Evolutionary conservation across 1,139 yeast species (phyloP).

Genomic region (Dujonia santamariae): DNA sequence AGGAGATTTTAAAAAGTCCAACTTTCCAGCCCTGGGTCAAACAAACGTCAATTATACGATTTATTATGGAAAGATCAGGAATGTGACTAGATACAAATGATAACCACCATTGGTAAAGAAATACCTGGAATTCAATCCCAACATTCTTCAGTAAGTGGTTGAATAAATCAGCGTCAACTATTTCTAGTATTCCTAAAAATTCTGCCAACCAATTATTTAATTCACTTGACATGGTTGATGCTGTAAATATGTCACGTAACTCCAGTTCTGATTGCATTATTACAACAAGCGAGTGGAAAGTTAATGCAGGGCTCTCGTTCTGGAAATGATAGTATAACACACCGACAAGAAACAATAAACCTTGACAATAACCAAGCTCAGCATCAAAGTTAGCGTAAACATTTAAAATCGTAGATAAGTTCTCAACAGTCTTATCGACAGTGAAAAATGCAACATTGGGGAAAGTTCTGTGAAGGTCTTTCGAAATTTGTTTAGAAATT

Average conservation of each 20-base stretch:
- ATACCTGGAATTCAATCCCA: conserved; percentile 42
- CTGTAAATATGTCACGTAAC: conserved; percentile 54
- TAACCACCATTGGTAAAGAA: conserved; percentile 64
- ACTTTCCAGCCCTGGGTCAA: conserved; percentile 64
- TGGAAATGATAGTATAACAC: conserved; percentile 54
- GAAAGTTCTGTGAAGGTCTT: conserved; percentile 63
- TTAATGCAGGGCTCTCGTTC: conserved; percentile 40
- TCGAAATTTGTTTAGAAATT: conserved; percentile 52
- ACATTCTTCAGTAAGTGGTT: conserved; percentile 38
- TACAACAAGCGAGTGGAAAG: conserved; percentile 54
- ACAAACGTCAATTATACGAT: conserved; percentile 53
- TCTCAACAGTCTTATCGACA: conserved; percentile 26
- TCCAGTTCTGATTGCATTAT: conserved; percentile 62
- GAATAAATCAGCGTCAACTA: conserved; percentile 40
- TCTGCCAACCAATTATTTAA: conserved; percentile 53
- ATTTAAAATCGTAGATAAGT: conserved; percentile 56
- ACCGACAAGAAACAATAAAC: conserved; percentile 64
- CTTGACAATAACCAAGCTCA: conserved; percentile 73
- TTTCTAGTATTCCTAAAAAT: conserved; percentile 43
- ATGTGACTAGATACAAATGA: conserved; percentile 63
- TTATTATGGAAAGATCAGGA: conserved; percentile 48
- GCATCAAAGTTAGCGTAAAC: conserved; percentile 68
- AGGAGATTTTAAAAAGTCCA: conserved; percentile 58
- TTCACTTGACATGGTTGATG: conserved; percentile 55
- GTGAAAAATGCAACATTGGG: conserved; percentile 55